Base-by-base conservation (phyloP, 306 rosid species). In the Mucuna pruriens region DNA sequence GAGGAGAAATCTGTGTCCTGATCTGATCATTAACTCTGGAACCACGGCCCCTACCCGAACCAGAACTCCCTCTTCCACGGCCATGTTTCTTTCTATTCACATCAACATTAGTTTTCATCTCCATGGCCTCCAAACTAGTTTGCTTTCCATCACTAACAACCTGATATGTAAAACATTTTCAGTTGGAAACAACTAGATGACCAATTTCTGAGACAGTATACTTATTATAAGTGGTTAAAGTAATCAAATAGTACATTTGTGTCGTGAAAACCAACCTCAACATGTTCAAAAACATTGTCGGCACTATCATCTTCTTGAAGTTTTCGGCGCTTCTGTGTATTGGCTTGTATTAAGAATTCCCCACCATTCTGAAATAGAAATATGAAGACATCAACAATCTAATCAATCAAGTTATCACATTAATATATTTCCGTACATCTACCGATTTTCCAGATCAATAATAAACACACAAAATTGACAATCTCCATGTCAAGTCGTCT, bases 311-410 rank as follows among this genome's bases (percentile, higher is more conserved):
- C 91, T 66, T 88, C 90, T 74, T 89, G 83, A 83, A 77, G 84
- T 86, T 92, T 94, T 63, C 26, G 88, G 60, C 97, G 95, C 87
- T 96, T 96, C 71, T 84, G 94, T 71, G 95, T 90, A 84, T 94
- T 96, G 77, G 97, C 98, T 86, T 92, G 99, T 73, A 96, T 94
- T 34, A 96, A 88, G 87, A 92, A 96, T 84, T 86, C 94, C 60
- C 86, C 86, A 33, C 90, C 92, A 77, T 83, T 89, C 92, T 89
- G 79, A 45, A 78, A 62, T 1, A 73, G 68, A 75, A 63, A 84
- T 9, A 38, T 2, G 20, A 75, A 49, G 75, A 49, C 38, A 33
- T 52, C 38, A 7, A 39, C 34, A 83, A 63, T 46, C 69, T 23
- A 40, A 61, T 16, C 54, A 73, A 46, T 75, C 39, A 51, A 68